Evolutionary conservation across 768 basidiomycete genomes (phyloP).

Genomic region (Lyophyllum shimeji): DNA sequence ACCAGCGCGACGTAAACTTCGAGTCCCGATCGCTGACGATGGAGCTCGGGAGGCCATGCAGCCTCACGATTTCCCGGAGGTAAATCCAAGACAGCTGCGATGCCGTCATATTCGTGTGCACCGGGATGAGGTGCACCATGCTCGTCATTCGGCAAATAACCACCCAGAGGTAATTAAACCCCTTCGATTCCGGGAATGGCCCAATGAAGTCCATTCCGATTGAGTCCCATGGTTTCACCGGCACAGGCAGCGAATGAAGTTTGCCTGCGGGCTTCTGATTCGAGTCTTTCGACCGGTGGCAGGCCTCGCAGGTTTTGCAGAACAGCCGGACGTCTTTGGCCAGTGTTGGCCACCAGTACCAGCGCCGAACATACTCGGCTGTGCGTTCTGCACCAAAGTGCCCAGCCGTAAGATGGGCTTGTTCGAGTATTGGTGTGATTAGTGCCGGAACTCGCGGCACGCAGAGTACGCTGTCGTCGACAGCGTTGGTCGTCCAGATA

Average conservation of each 20-base stretch:
- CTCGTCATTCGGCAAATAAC: conserved; percentile 21
- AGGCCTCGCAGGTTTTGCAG: conserved; percentile 11
- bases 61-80: conserved; percentile 19
- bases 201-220: conserved; percentile 38
- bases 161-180: conserved; percentile 23
- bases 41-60: conserved; percentile 25
- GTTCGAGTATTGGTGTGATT: neutral
- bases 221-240: conserved; percentile 26
- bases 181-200: conserved; percentile 12
- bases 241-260: conserved; percentile 24
- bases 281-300: conserved; percentile 18
- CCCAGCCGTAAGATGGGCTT: conserved; percentile 4
- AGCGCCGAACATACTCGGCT: neutral
- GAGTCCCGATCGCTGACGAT: conserved; percentile 29
- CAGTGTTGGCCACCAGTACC: conserved; percentile 27
- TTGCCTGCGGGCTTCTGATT: conserved; percentile 19
- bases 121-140: conserved; percentile 11
- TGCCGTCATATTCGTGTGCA: conserved; percentile 16
- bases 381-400: conserved; percentile 7
- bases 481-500: too few relatives aligned
- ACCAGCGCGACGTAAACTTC: conserved; percentile 35
- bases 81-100: conserved; percentile 22
- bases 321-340: too few relatives aligned
- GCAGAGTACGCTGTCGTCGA: too few relatives aligned
- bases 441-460: too few relatives aligned